Conservation (phyloP, 2,329 filamentous ascomycete species). For the Hypoxylon sp. region DNA sequence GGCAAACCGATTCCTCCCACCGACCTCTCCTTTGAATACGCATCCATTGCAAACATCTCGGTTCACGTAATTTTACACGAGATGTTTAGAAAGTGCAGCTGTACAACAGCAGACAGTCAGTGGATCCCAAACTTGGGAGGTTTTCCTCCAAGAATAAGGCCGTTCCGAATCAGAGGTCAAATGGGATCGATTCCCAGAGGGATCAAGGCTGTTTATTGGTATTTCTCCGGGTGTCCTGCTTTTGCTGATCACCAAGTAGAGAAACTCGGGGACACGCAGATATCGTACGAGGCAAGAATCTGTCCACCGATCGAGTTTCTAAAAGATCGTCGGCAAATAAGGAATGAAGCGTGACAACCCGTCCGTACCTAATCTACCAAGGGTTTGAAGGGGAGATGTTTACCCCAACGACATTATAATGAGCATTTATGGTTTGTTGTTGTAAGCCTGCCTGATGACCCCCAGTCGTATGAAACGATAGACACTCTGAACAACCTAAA, state of each 20-base stretch:
- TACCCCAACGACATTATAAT: too few species aligned
- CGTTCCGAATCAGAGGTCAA: conserved; percentile 82
- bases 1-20: conserved; percentile 45
- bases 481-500: too few species aligned
- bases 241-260: conserved; percentile 58
- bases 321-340: conserved; percentile 68
- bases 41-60: conserved; percentile 41
- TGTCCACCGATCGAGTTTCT: conserved; percentile 92
- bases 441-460: too few species aligned
- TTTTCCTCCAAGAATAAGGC: conserved; percentile 80
- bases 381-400: too few species aligned
- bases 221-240: conserved; percentile 46
- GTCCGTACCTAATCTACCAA: too few species aligned
- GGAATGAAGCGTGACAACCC: too few species aligned
- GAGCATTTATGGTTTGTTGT: too few species aligned
- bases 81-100: conserved; percentile 26
- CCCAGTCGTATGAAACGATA: too few species aligned
- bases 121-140: conserved; percentile 72
- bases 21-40: conserved; percentile 51
- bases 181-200: conserved; percentile 85
- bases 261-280: conserved; percentile 67
- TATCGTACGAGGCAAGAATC: conserved; percentile 59
- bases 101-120: conserved; percentile 24
- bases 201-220: conserved; percentile 87
- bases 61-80: conserved; percentile 34